A percentile compares a stretch with the other conserved stretches of the same genome.
Conservation (phyloP, 108 stramenopile genomes). For the Craspedostauros australis region DNA sequence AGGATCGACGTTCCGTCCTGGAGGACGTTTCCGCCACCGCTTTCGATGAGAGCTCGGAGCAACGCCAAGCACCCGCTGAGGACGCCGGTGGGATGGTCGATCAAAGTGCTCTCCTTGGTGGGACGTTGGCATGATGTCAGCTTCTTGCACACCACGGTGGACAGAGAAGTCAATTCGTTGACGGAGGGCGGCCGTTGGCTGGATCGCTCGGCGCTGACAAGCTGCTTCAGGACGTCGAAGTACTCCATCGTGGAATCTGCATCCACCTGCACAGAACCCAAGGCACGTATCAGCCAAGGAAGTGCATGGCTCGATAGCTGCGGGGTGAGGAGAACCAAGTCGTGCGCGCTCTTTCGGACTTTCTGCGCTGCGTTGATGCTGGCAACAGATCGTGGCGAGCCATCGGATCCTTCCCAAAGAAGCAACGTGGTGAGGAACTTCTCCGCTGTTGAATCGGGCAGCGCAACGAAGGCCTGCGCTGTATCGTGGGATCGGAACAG, state of each 20-base stretch:
- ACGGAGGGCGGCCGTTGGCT: slow-evolving; percentile 13
- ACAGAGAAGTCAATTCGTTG: slow-evolving; percentile 45
- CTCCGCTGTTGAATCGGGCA: slow-evolving; percentile 62
- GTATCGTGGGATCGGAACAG: slow-evolving; percentile 50
- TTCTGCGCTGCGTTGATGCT: slow-evolving; percentile 36
- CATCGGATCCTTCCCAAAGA: slow-evolving; percentile 60
- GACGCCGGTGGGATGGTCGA: slow-evolving; percentile 67
- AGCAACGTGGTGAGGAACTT: slow-evolving; percentile 67
- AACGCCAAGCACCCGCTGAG: slow-evolving; percentile 80
- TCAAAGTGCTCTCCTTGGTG: slow-evolving; percentile 36
- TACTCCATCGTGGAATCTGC: slow-evolving; percentile 70
- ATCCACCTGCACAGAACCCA: slow-evolving; percentile 48
- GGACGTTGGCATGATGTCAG: slow-evolving; percentile 62
- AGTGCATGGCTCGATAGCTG: slow-evolving; percentile 52
- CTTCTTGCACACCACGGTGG: slow-evolving; percentile 75
- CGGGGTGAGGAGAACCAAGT: slow-evolving; percentile 61
- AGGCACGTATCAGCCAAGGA: slow-evolving; percentile 72
- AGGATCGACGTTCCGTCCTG: slow-evolving; percentile 47
- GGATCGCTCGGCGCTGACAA: slow-evolving; percentile 31
- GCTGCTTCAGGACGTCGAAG: slow-evolving; percentile 65
- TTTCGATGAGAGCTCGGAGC: slow-evolving; percentile 62
- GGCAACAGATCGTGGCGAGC: slow-evolving; percentile 22
- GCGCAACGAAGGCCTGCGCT: slow-evolving; percentile 48
- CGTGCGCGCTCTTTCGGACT: slow-evolving; percentile 63
- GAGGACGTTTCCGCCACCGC: slow-evolving; percentile 38